A percentile compares a stretch with the other conserved stretches of the same genome.
These are phyloP conservation scores for Wickerhamia fluorescens DNA, from an alignment of 805 yeast genomes.

Conservation along the genomic window DNA sequence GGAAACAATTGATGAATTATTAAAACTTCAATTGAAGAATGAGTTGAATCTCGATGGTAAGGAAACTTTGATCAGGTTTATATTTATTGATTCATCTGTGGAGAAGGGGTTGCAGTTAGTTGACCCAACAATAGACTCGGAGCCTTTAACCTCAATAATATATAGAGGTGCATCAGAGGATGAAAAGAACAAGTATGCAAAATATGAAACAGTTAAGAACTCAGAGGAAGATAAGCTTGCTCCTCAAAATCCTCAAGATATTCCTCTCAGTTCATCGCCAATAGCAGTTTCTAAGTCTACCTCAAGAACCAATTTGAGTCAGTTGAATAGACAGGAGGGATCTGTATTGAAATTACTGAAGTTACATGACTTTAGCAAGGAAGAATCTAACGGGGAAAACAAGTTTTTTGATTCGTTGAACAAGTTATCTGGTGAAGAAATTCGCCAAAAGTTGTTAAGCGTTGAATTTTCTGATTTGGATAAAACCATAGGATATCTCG, in stretches of 20 bases:
- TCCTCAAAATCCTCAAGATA: background rate
- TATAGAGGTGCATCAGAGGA: slow-evolving; percentile 15
- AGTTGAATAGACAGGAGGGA: slow-evolving; percentile 36
- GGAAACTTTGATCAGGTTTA: slow-evolving; percentile 63
- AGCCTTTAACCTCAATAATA: background rate
- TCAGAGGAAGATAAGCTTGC: slow-evolving; percentile 3
- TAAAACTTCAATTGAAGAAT: slow-evolving; percentile 47
- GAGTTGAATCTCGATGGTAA: slow-evolving; percentile 62
- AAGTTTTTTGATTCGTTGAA: slow-evolving; percentile 8
- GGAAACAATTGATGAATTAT: slow-evolving; percentile 41
- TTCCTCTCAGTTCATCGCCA: slow-evolving; percentile 8
- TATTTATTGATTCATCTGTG: slow-evolving; percentile 64
- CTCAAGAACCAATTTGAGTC: slow-evolving; percentile 26
- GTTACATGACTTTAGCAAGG: slow-evolving; percentile 14
- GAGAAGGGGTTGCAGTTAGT: slow-evolving; percentile 45
- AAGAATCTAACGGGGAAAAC: slow-evolving; percentile 1
- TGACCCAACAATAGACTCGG: slow-evolving; percentile 23
- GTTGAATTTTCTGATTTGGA: slow-evolving; percentile 29
- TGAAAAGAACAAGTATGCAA: slow-evolving; percentile 12
- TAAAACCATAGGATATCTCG: slow-evolving; percentile 24
- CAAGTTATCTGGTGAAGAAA: slow-evolving; percentile 30
- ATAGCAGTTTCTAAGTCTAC: slow-evolving; percentile 12
- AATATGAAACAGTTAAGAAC: slow-evolving; percentile 2
- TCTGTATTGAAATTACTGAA: slow-evolving; percentile 30
- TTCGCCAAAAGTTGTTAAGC: slow-evolving; percentile 24